These are phyloP conservation scores for Rhinocladiella mackenziei DNA, from an alignment of 2,329 filamentous ascomycete species.

Conservation along the genomic window DNA sequence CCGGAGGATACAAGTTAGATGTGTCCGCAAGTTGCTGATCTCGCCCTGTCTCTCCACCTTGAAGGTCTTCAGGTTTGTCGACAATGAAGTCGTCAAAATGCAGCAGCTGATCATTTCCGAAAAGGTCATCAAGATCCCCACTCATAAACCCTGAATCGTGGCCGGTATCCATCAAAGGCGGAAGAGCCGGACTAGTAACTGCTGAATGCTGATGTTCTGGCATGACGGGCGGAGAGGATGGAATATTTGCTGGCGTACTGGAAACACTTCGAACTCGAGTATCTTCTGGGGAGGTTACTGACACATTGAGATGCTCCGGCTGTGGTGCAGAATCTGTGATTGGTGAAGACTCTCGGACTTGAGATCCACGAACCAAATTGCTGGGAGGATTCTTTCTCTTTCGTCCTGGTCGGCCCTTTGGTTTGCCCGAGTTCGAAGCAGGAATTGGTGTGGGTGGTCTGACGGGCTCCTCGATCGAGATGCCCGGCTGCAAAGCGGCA, in stretches of 20 bases:
- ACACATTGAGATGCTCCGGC: constrained; percentile 41
- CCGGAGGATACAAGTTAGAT: constrained; percentile 12
- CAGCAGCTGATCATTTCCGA: constrained; percentile 25
- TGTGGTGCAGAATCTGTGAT: constrained; percentile 41
- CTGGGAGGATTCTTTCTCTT: constrained; percentile 34
- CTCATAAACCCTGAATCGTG: constrained; percentile 82
- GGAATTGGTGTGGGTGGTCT: constrained; percentile 47
- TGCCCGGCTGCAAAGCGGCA: constrained; percentile 28
- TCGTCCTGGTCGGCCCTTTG: constrained; percentile 23
- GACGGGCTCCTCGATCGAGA: constrained; percentile 41
- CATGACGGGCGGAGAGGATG: constrained; percentile 83
- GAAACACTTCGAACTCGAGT: constrained; percentile 48
- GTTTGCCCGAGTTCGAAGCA: constrained; percentile 22
- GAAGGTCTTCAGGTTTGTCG: constrained; percentile 19
- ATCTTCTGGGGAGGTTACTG: constrained; percentile 49
- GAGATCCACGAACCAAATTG: constrained; percentile 61
- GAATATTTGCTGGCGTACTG: constrained; percentile 74
- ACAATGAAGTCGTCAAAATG: constrained; percentile 28
- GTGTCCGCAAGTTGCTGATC: constrained; percentile 4
- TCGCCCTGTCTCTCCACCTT: constrained; percentile 1
- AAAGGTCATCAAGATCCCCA: constrained; percentile 56
- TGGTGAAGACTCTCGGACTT: constrained; percentile 43
- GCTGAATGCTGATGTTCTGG: constrained; percentile 44
- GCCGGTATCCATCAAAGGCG: constrained; percentile 48
- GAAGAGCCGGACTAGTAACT: constrained; percentile 74